Base-by-base conservation (phyloP, 805 yeast genomes). In the Zygoascus biomembranicola region DNA sequence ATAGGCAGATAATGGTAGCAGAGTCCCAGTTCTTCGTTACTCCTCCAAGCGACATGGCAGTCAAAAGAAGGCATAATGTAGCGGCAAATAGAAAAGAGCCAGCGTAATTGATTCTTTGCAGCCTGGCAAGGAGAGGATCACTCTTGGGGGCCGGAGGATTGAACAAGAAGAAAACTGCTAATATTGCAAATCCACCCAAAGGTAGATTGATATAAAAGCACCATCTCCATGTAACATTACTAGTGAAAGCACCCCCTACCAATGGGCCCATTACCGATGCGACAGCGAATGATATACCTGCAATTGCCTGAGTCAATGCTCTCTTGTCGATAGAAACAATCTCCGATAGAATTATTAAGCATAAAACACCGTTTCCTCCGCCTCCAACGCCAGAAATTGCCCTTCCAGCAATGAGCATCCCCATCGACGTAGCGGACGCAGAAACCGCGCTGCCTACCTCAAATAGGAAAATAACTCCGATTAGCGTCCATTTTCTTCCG, bases 321-420 rank as follows among this genome's bases (percentile, higher is more conserved):
- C 97, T 73, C 49, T 84, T 81, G 53, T 92, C 76, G 56, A 85
- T 75, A 2, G 92, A 81, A 32, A 88, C 82, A 49, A 87, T 73
- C 67, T 89, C 96, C 20, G 90, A 80, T 59, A 85, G 77, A 8
- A 89, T 77, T 51, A 89, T 83, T 5, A 94, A 82, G 16, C 87
- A 79, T 61, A 87, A 71, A 0, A 89, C 77, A 47, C 82, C 82
- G 62, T 88, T 78, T 1, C 96, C 96, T 11, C 95, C 92, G 18
- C 95, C 96, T 14, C 96, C 96, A 55, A 85, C 76, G 19, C 96
- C 96, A 32, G 95, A 84, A 47, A 88, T 73, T 55, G 87, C 83
- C 61, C 95, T 74, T 0, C 90, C 90, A 2, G 79, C 85, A 54
- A 85, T 83, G 43, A 85, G 70, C 77, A 78, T 75, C 55, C 74